phyloP scores from a whole-genome alignment of 108 stramenopile species.

The Phaeodactylum tricornutum region DNA sequence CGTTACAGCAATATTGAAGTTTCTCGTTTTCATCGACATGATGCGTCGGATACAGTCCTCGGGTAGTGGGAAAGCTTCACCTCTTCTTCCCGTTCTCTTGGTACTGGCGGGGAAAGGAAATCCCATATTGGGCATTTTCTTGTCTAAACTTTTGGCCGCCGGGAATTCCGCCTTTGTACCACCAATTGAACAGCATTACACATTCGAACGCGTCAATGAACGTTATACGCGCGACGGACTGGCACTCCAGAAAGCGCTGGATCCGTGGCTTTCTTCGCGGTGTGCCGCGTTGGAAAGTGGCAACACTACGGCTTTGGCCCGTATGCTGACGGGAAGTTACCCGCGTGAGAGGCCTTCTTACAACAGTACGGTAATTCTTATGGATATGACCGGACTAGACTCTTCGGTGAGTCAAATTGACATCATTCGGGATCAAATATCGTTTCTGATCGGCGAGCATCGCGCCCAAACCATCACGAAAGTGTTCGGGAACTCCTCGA shows the following conservation, averaged over 20 bases:
- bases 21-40: constrained; percentile 36
- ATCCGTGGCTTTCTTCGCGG: no score
- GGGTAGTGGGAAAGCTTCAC: neutral
- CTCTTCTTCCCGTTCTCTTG: neutral
- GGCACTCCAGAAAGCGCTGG: constrained; percentile 34
- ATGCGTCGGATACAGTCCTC: constrained; percentile 23
- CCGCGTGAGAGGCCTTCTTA: neutral
- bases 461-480: constrained; percentile 7
- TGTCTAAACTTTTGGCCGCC: constrained; percentile 14
- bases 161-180: constrained; percentile 48
- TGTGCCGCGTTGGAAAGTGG: neutral
- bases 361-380: constrained; percentile 42
- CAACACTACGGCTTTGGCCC: neutral
- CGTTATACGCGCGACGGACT: constrained; percentile 36
- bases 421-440: constrained; percentile 56
- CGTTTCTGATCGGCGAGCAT: constrained; percentile 39
- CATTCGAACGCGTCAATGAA: constrained; percentile 61
- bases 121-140: constrained; percentile 18
- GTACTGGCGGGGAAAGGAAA: constrained; percentile 8
- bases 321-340: neutral
- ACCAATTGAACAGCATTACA: constrained; percentile 61
- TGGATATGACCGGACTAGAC: constrained; percentile 62
- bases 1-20: constrained; percentile 35
- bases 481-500: neutral
- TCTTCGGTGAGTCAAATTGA: constrained; percentile 37